phyloP scores from a whole-genome alignment of 2,329 filamentous ascomycete genomes.

The Aspergillus floridensis region DNA sequence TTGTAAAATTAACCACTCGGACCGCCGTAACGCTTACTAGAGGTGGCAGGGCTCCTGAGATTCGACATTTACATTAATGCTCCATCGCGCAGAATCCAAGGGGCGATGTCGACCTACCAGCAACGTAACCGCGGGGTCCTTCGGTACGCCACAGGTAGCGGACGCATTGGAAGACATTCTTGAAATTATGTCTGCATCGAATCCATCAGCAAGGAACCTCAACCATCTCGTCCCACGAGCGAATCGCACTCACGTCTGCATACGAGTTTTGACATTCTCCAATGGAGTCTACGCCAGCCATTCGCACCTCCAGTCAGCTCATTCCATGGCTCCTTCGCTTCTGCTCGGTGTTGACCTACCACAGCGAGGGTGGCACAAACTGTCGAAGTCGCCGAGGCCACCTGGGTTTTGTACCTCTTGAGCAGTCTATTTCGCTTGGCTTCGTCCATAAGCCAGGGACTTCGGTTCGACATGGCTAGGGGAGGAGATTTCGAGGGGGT shows the following conservation, averaged over 20 bases:
- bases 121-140: conserved; percentile 48
- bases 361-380: conserved; percentile 46
- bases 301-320: neutral
- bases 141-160: conserved; percentile 49
- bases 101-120: conserved; percentile 33
- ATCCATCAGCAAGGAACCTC: conserved; percentile 3
- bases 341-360: conserved; percentile 32
- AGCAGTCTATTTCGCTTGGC: conserved; percentile 43
- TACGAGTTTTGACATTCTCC: conserved; percentile 50
- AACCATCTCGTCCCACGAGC: neutral
- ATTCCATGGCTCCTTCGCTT: neutral
- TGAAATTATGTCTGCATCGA: conserved; percentile 42
- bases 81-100: neutral
- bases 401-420: conserved; percentile 48
- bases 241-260: conserved; percentile 45
- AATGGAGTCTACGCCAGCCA: conserved; percentile 41
- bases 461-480: conserved; percentile 30
- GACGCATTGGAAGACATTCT: conserved; percentile 42
- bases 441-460: conserved; percentile 39
- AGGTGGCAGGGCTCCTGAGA: conserved; percentile 44
- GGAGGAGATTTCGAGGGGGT: conserved; percentile 34
- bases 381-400: conserved; percentile 46
- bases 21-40: conserved; percentile 47
- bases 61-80: neutral
- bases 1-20: conserved; percentile 47